Percentiles rank a stretch among this genome's conserved stretches.
phyloP scores from a whole-genome alignment of 1,284 basidiomycete genomes.

The Sanguinoderma infundibulare region DNA sequence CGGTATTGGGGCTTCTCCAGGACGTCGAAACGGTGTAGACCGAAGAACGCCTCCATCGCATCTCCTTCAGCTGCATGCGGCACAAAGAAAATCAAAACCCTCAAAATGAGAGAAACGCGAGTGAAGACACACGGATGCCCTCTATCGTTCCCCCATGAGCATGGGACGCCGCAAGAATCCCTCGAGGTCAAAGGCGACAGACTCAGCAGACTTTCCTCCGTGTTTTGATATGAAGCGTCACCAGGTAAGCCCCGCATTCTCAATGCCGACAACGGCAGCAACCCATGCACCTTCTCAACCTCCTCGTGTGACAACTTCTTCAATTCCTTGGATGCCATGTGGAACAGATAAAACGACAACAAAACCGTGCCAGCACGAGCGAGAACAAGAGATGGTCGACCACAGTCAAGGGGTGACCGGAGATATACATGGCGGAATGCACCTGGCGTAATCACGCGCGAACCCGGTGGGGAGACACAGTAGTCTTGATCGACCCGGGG shows the following conservation, averaged over 20 bases:
- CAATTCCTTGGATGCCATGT: conserved; percentile 49
- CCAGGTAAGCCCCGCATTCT: background rate
- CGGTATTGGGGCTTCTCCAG: conserved; percentile 76
- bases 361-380: background rate
- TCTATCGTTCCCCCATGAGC: conserved; percentile 41
- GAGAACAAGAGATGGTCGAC: background rate
- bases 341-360: too few relatives aligned
- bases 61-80: conserved; percentile 69
- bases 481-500: background rate
- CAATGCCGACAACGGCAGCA: background rate
- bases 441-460: conserved; percentile 18
- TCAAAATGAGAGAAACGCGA: background rate
- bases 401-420: background rate
- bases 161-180: background rate
- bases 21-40: conserved; percentile 82
- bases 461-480: background rate
- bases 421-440: conserved; percentile 9
- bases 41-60: conserved; percentile 86
- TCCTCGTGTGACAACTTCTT: conserved; percentile 56
- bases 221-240: conserved; percentile 59
- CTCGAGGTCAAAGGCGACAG: conserved; percentile 2
- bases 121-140: conserved; percentile 64
- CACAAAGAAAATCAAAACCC: background rate
- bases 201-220: conserved; percentile 59
- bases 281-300: conserved; percentile 51